Percentiles rank a stretch among this genome's conserved stretches.
These are phyloP conservation scores for Mucor mucedo DNA, from an alignment of 371 early-diverging fungal species.

Conservation along the genomic window DNA sequence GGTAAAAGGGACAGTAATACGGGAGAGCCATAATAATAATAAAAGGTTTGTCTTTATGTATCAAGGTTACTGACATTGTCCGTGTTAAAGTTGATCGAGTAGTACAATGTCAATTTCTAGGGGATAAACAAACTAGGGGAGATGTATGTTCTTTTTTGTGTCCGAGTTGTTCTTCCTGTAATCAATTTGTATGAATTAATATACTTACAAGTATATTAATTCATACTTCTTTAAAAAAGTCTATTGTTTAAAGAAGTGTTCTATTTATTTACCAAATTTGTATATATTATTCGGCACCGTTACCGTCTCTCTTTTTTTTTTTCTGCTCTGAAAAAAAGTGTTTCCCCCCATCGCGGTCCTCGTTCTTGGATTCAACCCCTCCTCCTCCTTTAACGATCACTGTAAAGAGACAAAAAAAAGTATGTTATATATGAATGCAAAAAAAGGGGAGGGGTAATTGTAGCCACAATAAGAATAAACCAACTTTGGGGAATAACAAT, in stretches of 20 bases:
- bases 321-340: no score
- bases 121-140: not conserved
- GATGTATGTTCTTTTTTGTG: no score
- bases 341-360: not conserved
- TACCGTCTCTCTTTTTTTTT: not conserved
- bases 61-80: not conserved
- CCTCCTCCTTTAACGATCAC: not conserved
- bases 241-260: not conserved
- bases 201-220: constrained; percentile 1
- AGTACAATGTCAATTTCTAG: not conserved
- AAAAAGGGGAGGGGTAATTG: not conserved
- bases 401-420: not conserved
- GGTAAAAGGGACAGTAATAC: not conserved
- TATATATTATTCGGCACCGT: not conserved
- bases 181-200: not conserved
- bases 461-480: constrained; percentile 4
- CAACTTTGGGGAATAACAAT: not conserved
- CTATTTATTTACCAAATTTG: not conserved
- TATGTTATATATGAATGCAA: not conserved
- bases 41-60: not conserved
- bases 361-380: not conserved
- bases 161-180: no score
- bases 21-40: not conserved
- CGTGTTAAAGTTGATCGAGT: not conserved
- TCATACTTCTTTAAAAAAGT: not conserved